A percentile compares a stretch with the other conserved stretches of the same genome.
Conservation (phyloP, 2,329 filamentous ascomycete genomes). For the Trichophyton schoenleinii region DNA sequence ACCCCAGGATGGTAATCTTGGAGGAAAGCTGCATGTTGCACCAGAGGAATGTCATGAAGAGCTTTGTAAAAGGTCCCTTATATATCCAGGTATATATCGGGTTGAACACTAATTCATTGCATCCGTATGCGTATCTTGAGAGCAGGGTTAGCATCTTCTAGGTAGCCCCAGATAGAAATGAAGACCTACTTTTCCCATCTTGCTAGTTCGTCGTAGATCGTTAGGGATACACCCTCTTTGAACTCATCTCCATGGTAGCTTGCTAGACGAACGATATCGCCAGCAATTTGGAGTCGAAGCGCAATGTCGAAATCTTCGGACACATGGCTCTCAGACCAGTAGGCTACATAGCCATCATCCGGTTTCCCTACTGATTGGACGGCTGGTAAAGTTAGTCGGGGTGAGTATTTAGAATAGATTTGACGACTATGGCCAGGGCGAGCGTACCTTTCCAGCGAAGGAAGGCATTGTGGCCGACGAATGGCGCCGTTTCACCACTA, state of each 20-base stretch:
- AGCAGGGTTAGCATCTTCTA: background rate
- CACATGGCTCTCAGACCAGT: constrained; percentile 64
- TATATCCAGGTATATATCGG: constrained; percentile 61
- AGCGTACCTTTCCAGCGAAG: constrained; percentile 45
- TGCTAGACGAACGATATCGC: constrained; percentile 56
- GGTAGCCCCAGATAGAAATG: background rate
- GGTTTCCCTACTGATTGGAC: constrained; percentile 46
- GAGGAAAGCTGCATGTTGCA: constrained; percentile 49
- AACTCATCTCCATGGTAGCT: constrained; percentile 58
- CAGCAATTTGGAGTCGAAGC: constrained; percentile 55
- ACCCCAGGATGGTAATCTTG: constrained; percentile 59
- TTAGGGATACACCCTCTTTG: constrained; percentile 70
- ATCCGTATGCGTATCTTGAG: constrained; percentile 51
- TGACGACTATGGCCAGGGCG: background rate
- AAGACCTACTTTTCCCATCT: constrained; percentile 69
- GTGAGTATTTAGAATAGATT: background rate
- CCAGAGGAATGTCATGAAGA: constrained; percentile 61
- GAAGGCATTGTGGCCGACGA: constrained; percentile 67
- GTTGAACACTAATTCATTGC: constrained; percentile 71
- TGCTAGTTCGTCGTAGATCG: constrained; percentile 71
- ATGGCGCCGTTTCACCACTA: constrained; percentile 59
- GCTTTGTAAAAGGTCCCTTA: constrained; percentile 63
- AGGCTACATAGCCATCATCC: constrained; percentile 50
- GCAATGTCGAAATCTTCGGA: constrained; percentile 70
- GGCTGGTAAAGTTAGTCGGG: constrained; percentile 26